These are phyloP conservation scores for Alloteropsis semialata DNA, from an alignment of 176 grass and related monocot genomes.

Conservation along the genomic window DNA sequence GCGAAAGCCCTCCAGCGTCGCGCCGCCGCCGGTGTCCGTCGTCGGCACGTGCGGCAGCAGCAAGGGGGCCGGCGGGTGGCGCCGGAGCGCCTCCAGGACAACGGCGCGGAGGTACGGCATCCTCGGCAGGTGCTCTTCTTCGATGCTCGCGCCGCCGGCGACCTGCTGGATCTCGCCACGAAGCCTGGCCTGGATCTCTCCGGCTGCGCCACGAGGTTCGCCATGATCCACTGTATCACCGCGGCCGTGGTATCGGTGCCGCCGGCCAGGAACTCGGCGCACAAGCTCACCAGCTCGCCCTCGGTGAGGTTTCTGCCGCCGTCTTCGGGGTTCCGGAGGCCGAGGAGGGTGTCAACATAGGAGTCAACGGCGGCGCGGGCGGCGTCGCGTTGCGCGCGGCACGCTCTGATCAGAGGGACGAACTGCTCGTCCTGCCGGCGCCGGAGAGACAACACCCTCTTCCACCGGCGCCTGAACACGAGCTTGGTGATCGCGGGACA, in stretches of 20 bases:
- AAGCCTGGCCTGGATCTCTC: slow-evolving; percentile 21
- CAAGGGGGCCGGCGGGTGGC: slow-evolving; percentile 45
- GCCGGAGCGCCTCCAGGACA: slow-evolving; percentile 42
- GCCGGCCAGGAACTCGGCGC: slow-evolving; percentile 20
- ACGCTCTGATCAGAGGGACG: neutral
- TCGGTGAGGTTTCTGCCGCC: slow-evolving; percentile 10
- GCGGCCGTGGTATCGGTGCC: slow-evolving; percentile 20
- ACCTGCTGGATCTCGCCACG: neutral
- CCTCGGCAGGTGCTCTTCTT: slow-evolving; percentile 26
- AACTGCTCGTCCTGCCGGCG: slow-evolving; percentile 37
- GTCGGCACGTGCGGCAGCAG: slow-evolving; percentile 38
- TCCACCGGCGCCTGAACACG: slow-evolving; percentile 20
- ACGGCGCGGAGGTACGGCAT: slow-evolving; percentile 46
- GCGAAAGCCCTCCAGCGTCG: slow-evolving; percentile 32
- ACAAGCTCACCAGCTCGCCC: slow-evolving; percentile 28
- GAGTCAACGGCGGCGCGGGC: neutral
- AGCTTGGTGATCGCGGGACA: neutral
- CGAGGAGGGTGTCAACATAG: slow-evolving; percentile 22
- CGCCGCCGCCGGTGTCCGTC: neutral
- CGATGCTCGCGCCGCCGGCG: neutral
- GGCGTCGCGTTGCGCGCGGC: neutral
- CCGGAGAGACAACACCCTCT: neutral
- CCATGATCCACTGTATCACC: slow-evolving; percentile 39
- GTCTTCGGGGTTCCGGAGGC: neutral
- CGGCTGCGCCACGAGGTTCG: slow-evolving; percentile 37